phyloP scores from a whole-genome alignment of 1,284 basidiomycete genomes.

The Rhodotorula sp. region DNA sequence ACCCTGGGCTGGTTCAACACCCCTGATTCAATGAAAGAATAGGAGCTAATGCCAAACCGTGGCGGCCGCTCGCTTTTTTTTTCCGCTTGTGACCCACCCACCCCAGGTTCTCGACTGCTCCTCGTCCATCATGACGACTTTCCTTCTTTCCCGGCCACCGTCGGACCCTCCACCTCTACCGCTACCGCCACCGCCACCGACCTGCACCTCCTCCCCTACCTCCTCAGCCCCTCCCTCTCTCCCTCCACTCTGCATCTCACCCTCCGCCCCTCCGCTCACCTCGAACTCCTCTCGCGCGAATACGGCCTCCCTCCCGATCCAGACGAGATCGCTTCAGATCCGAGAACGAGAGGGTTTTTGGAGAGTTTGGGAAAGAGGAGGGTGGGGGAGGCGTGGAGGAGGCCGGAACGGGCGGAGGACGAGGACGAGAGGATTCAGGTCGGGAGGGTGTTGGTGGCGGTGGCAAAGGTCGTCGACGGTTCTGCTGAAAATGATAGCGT shows the following conservation, averaged over 20 bases:
- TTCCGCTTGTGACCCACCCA: no score
- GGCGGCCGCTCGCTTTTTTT: no score
- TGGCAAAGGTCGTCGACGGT: no score
- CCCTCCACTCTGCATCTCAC: conserved; percentile 34
- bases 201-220: conserved; percentile 18
- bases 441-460: conserved; percentile 6
- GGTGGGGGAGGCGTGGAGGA: conserved; percentile 25
- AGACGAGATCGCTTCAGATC: conserved; percentile 9
- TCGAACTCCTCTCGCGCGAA: conserved; percentile 34
- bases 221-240: conserved; percentile 31
- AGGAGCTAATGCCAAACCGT: no score
- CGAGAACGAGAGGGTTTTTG: conserved; percentile 21
- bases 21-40: no score
- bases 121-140: conserved; percentile 34
- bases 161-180: background rate
- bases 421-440: conserved; percentile 35
- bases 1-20: no score
- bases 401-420: conserved; percentile 14
- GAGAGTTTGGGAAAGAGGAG: conserved; percentile 6
- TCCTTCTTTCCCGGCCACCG: conserved; percentile 3
- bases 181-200: background rate
- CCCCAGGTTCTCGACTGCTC: conserved; percentile 31
- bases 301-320: conserved; percentile 26
- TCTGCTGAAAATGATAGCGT: no score
- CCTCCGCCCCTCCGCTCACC: conserved; percentile 37